Base-by-base conservation (phyloP, 2,329 filamentous ascomycete species). In the Aspergillus ochraceus region DNA sequence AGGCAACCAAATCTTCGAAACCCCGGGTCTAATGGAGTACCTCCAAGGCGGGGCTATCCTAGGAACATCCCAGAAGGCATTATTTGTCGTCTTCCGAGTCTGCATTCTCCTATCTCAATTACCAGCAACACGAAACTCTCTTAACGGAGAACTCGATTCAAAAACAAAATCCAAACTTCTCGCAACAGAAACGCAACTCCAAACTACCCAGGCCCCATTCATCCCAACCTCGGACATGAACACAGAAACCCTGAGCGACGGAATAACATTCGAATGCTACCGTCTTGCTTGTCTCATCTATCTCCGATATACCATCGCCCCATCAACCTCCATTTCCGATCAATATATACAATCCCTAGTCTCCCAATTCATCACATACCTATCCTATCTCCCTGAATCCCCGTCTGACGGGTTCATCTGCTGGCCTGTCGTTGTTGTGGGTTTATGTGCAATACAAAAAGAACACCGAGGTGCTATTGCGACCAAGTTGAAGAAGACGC, bases 341-440 rank as follows among this genome's bases (percentile, higher is more conserved):
- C 6, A 32, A 19, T 19, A 46, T 4, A 22, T 59, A 17, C 57
- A 56, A 22, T 22, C 32, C 1, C 45, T 52, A 4, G 57, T 61
- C 8, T 49, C 50, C 1, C 45, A 26, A 6, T 59, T 61, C 20
- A 46, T 61, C n/a, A 10, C 26, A 2, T 19, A 36, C 6, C 26
- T 61, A 5, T 20, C 22, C 9, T 46, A 51, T 20, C 53, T 56
- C 2, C 50, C 53, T 5, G 32, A 54, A 9, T 53, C 50, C 10
- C 46, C 53, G 8, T 52, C 54, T 6, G 49, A 59, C 12, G 45
- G 57, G 14, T 50, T 61, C 20, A n/a, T 57, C 12, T 52, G 53
- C 50, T 61, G 60, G 60, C 60, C 57, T 9, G 14, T 61, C 26
- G 57, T 61, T 10, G 29, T 59, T 8, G 49, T 39, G 4, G 57